Conservation (phyloP, 148 eudicot species). For the Fagopyrum tataricum region DNA sequence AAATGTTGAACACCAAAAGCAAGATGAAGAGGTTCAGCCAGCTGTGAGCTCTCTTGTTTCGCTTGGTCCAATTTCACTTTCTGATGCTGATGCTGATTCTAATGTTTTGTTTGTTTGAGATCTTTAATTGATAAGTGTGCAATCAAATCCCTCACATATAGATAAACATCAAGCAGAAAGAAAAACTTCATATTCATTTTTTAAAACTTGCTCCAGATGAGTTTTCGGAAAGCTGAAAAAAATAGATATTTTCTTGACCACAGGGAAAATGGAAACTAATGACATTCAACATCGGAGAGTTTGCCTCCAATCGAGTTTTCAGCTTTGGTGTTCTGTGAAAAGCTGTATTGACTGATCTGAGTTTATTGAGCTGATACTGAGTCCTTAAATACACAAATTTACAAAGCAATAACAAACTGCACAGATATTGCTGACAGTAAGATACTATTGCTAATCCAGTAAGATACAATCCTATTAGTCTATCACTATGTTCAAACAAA, state of each 20-base stretch:
- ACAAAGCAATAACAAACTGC: too few species aligned
- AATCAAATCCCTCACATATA: neutral
- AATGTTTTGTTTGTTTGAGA: neutral
- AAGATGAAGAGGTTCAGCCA: neutral
- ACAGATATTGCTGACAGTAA: too few species aligned
- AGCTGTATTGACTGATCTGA: too few species aligned
- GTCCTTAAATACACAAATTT: too few species aligned
- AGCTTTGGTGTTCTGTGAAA: neutral
- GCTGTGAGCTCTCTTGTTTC: neutral
- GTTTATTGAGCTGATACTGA: too few species aligned
- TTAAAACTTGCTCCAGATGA: neutral
- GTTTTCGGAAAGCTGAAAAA: neutral
- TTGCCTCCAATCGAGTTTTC: neutral
- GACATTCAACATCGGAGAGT: neutral
- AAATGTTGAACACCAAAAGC: neutral
- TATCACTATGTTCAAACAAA: too few species aligned
- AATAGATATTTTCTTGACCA: neutral
- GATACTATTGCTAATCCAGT: too few species aligned
- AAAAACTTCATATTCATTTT: too few species aligned
- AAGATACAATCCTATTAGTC: too few species aligned
- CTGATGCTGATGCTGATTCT: neutral
- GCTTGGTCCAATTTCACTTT: neutral
- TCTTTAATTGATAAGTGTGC: neutral
- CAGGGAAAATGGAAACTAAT: neutral
- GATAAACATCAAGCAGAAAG: neutral